Conservation (phyloP, 2,329 filamentous ascomycete genomes). For the Exophiala aquamarina region DNA sequence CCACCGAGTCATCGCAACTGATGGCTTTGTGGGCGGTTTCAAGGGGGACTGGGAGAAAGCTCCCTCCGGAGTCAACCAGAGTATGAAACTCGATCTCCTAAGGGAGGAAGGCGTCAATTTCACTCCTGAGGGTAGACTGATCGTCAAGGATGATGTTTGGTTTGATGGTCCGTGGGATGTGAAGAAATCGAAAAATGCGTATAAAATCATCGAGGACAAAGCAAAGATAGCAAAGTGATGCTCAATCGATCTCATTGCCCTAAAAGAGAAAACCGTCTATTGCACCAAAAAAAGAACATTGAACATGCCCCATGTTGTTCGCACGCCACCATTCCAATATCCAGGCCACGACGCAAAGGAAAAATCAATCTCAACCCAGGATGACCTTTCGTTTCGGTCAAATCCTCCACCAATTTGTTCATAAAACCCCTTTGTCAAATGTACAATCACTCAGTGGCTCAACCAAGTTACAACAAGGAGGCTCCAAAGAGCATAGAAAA, state of each 20-base stretch:
- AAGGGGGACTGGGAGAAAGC: constrained; percentile 49
- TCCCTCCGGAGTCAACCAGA: constrained; percentile 45
- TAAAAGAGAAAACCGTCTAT: too few species aligned
- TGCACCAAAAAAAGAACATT: too few species aligned
- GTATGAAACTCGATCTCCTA: constrained; percentile 37
- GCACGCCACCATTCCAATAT: too few species aligned
- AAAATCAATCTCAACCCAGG: too few species aligned
- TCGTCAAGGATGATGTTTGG: constrained; percentile 17
- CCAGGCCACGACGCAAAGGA: too few species aligned
- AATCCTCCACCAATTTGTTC: too few species aligned
- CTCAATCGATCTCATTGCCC: too few species aligned
- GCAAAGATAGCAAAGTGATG: neutral
- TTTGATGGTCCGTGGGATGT: constrained; percentile 23
- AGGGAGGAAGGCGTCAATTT: constrained; percentile 38
- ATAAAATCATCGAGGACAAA: neutral
- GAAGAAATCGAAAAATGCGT: neutral
- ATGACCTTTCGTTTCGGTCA: too few species aligned
- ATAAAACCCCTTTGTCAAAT: too few species aligned
- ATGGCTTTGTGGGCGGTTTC: constrained; percentile 45
- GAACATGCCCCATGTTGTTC: too few species aligned
- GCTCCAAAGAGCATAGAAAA: constrained; percentile 57
- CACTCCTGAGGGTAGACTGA: constrained; percentile 29
- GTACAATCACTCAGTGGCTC: too few species aligned
- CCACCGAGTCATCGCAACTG: constrained; percentile 34
- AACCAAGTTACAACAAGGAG: constrained; percentile 37